Evolutionary conservation across 176 grass and related monocot species (phyloP).

Genomic region (Triticum aestivum): IWGSC_CS_RefSeq_v2.1 NC_057806.1:588015285-588015784

Average conservation of each 20-base stretch:
- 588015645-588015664: not conserved
- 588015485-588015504: not conserved
- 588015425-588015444: not conserved
- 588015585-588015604: not conserved
- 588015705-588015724: not conserved
- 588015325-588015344: not conserved
- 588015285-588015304: too few relatives aligned
- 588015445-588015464: not conserved
- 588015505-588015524: slow-evolving; percentile 4
- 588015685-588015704: not conserved
- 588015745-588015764: not conserved
- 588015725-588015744: not conserved
- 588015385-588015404: not conserved
- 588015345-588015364: not conserved
- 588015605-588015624: not conserved
- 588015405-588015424: not conserved
- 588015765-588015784: not conserved
- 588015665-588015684: not conserved
- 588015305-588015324: not conserved
- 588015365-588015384: not conserved
- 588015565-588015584: not conserved
- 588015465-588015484: not conserved
- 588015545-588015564: not conserved
- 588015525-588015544: not conserved
- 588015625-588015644: not conserved